phyloP scores from a whole-genome alignment of 208 protist species.

The Acanthamoeba triangularis region DNA sequence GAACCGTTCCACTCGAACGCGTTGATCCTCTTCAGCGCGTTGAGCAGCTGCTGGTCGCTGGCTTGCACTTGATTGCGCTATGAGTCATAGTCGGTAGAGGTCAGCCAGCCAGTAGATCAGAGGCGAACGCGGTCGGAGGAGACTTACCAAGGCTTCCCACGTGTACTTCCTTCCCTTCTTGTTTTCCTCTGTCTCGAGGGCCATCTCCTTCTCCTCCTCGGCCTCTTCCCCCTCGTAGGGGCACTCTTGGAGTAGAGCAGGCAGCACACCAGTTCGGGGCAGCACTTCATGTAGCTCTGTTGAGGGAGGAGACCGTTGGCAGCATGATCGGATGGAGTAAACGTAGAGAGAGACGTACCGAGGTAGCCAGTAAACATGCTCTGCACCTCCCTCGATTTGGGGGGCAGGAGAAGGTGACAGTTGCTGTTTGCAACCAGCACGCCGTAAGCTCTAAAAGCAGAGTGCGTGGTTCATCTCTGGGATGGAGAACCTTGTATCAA shows the following conservation, averaged over 20 bases:
- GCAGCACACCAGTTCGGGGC: background rate
- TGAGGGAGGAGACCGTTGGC: background rate
- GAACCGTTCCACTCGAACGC: constrained; percentile 43
- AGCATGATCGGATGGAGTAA: too few species aligned
- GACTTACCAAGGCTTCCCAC: background rate
- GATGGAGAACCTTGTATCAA: constrained; percentile 4
- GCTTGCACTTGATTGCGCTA: constrained; percentile 19
- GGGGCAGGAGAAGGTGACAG: background rate
- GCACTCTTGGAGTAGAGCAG: background rate
- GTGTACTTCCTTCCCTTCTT: background rate
- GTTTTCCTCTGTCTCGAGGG: background rate
- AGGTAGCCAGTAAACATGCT: constrained; percentile 3
- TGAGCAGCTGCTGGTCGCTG: constrained; percentile 20
- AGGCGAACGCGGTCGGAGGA: background rate
- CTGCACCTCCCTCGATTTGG: background rate
- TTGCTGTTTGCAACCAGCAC: background rate
- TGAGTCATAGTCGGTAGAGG: background rate
- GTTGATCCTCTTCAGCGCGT: constrained; percentile 15
- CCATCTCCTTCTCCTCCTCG: background rate
- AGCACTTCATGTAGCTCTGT: background rate
- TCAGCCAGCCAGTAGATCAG: too few species aligned
- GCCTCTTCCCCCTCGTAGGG: constrained; percentile 38
- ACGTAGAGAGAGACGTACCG: background rate
- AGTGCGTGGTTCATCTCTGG: background rate
- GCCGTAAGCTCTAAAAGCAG: background rate